These are phyloP conservation scores for Sugiyamaella chiloensis DNA, from an alignment of 805 yeast genomes.

Conservation along the genomic window DNA sequence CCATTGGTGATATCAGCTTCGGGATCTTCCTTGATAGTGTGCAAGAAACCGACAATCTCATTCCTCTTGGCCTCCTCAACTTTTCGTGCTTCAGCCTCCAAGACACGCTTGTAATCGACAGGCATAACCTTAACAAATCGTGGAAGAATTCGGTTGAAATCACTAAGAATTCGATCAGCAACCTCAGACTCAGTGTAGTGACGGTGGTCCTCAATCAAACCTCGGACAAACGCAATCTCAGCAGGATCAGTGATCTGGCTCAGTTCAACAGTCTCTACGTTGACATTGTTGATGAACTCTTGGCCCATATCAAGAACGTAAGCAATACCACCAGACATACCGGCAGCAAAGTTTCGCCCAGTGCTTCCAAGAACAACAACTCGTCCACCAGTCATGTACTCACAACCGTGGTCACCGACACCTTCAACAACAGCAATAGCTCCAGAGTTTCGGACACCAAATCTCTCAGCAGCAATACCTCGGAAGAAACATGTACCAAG, in stretches of 20 bases:
- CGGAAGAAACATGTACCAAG: conserved; percentile 90
- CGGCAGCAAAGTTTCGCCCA: conserved; percentile 93
- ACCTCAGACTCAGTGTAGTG: conserved; percentile 91
- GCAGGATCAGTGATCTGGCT: conserved; percentile 75
- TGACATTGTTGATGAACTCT: conserved; percentile 79
- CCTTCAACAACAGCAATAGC: conserved; percentile 97
- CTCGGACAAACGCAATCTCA: conserved; percentile 91
- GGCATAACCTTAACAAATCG: conserved; percentile 94
- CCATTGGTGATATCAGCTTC: conserved; percentile 87
- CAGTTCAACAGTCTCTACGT: conserved; percentile 77
- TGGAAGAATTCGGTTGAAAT: conserved; percentile 84
- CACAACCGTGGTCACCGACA: conserved; percentile 98
- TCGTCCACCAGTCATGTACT: conserved; percentile 99
- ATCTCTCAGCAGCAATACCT: conserved; percentile 98
- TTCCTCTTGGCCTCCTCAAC: conserved; percentile 55
- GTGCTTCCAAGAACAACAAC: conserved; percentile 89
- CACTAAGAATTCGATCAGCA: conserved; percentile 75
- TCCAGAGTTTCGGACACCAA: conserved; percentile 98
- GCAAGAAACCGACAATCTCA: conserved; percentile 62
- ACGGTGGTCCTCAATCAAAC: conserved; percentile 89
- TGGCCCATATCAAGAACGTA: conserved; percentile 94
- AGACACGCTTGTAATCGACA: conserved; percentile 81
- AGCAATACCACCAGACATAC: conserved; percentile 99
- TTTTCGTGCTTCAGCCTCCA: conserved; percentile 69
- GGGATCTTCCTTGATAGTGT: conserved; percentile 75